Evolutionary conservation across 495 filamentous ascomycete genomes (phyloP).

Genomic region (Niebla homalea): DNA sequence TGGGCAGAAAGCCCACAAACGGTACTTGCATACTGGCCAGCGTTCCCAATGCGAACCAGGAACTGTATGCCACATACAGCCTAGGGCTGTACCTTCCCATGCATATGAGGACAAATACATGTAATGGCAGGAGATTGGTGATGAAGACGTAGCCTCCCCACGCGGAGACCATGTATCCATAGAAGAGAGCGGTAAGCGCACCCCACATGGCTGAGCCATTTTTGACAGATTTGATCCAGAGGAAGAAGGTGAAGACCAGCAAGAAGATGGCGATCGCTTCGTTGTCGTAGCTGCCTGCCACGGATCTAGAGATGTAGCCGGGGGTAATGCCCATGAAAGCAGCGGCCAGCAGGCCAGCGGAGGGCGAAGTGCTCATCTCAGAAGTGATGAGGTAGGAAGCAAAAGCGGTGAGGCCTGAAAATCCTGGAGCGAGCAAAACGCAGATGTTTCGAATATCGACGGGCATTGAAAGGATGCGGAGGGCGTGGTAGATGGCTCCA

Average conservation of each 20-base stretch:
- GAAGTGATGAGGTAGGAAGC: constrained; percentile 93
- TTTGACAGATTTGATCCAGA: constrained; percentile 98
- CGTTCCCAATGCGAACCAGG: constrained; percentile 95
- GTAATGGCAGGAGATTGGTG: constrained; percentile 91
- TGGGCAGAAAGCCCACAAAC: constrained; percentile 93
- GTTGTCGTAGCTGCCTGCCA: constrained; percentile 98
- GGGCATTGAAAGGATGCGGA: constrained; percentile 81
- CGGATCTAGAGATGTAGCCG: constrained; percentile 93
- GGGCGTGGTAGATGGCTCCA: constrained; percentile 87
- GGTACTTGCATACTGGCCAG: constrained; percentile 99
- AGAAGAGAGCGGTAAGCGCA: constrained; percentile 86
- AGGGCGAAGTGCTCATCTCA: constrained; percentile 85
- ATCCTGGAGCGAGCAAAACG: constrained; percentile 88
- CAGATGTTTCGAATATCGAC: constrained; percentile 99
- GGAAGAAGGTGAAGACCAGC: constrained; percentile 94
- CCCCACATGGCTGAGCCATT: constrained; percentile 93
- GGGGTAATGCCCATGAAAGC: constrained; percentile 95
- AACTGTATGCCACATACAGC: constrained; percentile 91
- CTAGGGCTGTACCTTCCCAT: constrained; percentile 95
- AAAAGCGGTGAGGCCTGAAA: constrained; percentile 87
- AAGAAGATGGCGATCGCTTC: constrained; percentile 99
- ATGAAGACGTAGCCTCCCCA: constrained; percentile 99
- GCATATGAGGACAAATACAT: constrained; percentile 86
- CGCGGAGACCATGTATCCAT: constrained; percentile 99
- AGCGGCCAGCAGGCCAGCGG: constrained; percentile 87